Conservation (phyloP, 164 flowering plant genomes). For the Umbilicus rupestris region DNA sequence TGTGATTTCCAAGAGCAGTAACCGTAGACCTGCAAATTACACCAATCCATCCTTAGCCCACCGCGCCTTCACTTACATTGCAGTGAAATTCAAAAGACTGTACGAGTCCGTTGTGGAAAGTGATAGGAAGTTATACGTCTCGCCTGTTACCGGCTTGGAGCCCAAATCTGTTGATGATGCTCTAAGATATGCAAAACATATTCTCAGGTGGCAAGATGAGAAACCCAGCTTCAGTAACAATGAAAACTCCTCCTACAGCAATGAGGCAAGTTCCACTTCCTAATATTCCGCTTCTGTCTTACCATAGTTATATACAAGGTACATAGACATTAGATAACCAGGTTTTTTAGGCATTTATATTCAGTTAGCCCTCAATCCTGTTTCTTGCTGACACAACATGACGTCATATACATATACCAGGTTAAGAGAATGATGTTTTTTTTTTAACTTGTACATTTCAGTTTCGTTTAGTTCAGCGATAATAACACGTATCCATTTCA, state of each 20-base stretch:
- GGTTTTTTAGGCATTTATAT: neutral
- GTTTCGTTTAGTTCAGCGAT: no score
- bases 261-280: neutral
- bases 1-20: slow-evolving; percentile 14
- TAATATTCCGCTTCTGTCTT: neutral
- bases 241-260: neutral
- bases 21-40: neutral
- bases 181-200: slow-evolving; percentile 24
- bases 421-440: neutral
- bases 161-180: slow-evolving; percentile 27
- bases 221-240: slow-evolving; percentile 2
- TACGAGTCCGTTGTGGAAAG: slow-evolving; percentile 8
- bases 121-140: slow-evolving; percentile 15
- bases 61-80: slow-evolving; percentile 29
- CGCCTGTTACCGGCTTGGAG: slow-evolving; percentile 25
- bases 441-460: neutral
- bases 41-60: slow-evolving; percentile 23
- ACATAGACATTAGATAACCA: neutral
- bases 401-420: neutral
- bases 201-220: slow-evolving; percentile 22
- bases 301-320: neutral
- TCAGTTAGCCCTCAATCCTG: neutral
- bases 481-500: no score
- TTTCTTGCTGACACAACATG: no score
- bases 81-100: slow-evolving; percentile 31